These are phyloP conservation scores for Debaryomyces sp. DNA, from an alignment of 1,139 yeast species.

Conservation along the genomic window DNA sequence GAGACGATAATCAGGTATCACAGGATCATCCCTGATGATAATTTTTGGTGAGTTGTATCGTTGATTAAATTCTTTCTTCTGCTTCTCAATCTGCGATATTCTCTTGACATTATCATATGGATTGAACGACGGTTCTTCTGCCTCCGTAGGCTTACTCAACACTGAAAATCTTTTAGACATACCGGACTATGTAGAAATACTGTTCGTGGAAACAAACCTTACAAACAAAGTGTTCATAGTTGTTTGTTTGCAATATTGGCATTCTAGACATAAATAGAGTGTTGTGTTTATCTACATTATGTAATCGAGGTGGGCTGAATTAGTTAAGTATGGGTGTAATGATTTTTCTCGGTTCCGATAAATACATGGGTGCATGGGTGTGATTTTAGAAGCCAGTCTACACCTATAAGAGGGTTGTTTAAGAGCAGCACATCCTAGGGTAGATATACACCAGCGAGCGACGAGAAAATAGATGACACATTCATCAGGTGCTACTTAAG, in stretches of 20 bases:
- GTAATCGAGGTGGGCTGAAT: background rate
- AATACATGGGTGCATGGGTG: background rate
- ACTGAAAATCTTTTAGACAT: slow-evolving; percentile 13
- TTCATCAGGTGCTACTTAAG: background rate
- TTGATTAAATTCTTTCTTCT: slow-evolving; percentile 18
- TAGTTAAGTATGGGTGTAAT: background rate
- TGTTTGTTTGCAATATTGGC: background rate
- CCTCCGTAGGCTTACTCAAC: slow-evolving; percentile 5
- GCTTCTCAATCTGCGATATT: slow-evolving; percentile 24
- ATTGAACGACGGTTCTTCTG: slow-evolving; percentile 17
- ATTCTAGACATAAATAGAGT: background rate
- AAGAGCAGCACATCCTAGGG: background rate
- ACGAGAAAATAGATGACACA: background rate
- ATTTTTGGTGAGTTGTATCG: slow-evolving; percentile 27
- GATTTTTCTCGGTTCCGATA: background rate
- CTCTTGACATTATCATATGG: slow-evolving; percentile 34
- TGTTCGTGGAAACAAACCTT: background rate
- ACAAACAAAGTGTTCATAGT: background rate
- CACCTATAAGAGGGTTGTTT: background rate
- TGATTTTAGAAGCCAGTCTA: background rate
- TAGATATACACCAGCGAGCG: background rate
- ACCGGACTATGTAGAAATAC: background rate
- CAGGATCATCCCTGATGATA: slow-evolving; percentile 42
- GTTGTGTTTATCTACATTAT: background rate
- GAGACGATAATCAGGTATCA: slow-evolving; percentile 40